phyloP scores from a whole-genome alignment of 2,329 filamentous ascomycete species.

The Plectosphaerella sp. region DNA sequence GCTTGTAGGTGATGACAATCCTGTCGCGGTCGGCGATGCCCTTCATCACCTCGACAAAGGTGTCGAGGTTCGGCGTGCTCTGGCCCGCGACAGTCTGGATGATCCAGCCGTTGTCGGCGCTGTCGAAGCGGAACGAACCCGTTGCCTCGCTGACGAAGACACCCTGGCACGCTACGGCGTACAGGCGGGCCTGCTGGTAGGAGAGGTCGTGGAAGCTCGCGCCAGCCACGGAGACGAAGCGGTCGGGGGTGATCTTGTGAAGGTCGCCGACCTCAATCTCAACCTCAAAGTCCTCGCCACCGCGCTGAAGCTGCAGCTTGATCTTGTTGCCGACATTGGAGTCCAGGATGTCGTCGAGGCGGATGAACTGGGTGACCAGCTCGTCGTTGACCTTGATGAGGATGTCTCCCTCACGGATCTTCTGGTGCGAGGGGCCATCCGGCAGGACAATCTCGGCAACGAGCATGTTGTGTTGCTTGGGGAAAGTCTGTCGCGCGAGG shows the following conservation, averaged over 20 bases:
- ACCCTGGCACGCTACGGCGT: slow-evolving; percentile 86
- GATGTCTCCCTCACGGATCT: slow-evolving; percentile 92
- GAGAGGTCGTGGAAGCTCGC: slow-evolving; percentile 95
- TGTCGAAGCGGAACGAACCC: slow-evolving; percentile 92
- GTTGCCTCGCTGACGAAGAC: slow-evolving; percentile 94
- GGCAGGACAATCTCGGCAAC: slow-evolving; percentile 94
- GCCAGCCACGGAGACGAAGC: slow-evolving; percentile 90
- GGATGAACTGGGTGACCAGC: slow-evolving; percentile 87
- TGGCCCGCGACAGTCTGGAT: slow-evolving; percentile 90
- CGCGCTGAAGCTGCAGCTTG: slow-evolving; percentile 78
- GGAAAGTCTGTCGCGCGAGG: slow-evolving; percentile 75
- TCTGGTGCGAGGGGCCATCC: slow-evolving; percentile 78
- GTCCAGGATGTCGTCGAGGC: slow-evolving; percentile 87
- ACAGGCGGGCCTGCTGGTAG: slow-evolving; percentile 95
- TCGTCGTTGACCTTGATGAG: slow-evolving; percentile 90
- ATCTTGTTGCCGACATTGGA: slow-evolving; percentile 78
- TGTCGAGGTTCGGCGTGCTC: slow-evolving; percentile 79
- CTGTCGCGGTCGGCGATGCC: slow-evolving; percentile 75
- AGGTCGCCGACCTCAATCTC: slow-evolving; percentile 83
- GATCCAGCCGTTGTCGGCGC: slow-evolving; percentile 86
- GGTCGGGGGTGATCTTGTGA: slow-evolving; percentile 91
- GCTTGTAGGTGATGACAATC: slow-evolving; percentile 92
- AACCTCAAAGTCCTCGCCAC: slow-evolving; percentile 81
- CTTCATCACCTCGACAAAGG: slow-evolving; percentile 89
- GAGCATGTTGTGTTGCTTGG: slow-evolving; percentile 93